Base-by-base conservation (phyloP, 1,284 basidiomycete species). In the Ganoderma lingzhi region DNA sequence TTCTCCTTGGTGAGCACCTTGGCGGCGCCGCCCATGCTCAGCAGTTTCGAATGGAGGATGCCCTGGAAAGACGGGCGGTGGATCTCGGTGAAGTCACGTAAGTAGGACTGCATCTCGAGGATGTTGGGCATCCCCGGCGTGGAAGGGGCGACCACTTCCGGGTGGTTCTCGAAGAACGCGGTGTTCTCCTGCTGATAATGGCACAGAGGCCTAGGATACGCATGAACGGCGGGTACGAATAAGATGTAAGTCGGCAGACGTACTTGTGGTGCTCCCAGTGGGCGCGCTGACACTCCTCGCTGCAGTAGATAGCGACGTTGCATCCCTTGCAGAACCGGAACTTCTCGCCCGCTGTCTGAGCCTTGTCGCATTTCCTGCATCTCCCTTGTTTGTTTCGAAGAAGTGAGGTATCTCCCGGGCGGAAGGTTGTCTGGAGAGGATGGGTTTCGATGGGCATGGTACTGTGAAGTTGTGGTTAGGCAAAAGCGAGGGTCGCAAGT, bases 281-380 rank as follows among this genome's bases (percentile, higher is more conserved):
- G n/a, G 62, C 67, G 14, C 48, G 55, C 39, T 68, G 67, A 53
- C 67, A 68, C 2, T 61, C 48, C 32, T 64, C 48, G 58, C 63
- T 61, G 63, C 63, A 68, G 39, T 68, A 68, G 19, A 68, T 58
- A 2, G 63, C 58, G 28, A 53, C 39, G 14, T 55, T n/a, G 63
- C 67, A 68, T 3, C 67, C 67, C n/a, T 60, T 64, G 32, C 67
- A 68, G 17, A 68, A 32, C 12, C 9, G n/a, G 63, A 68, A 64
- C 3, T 61, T 32, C 48, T 61, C 63, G 6, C 63, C 67, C 2
- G 59, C 45, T 35, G 39, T 53, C 53, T 56, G 62, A 3, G 53
- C 55, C 23, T 58, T 64, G 48, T 68, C 63, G 63, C 67, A 68
- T 12, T 55, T 61, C 28, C 58, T 61, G 58, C 67, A 68, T 19